Evolutionary conservation across 139 green algal genomes (phyloP).

Genomic region (Picochlorum sp.): DNA sequence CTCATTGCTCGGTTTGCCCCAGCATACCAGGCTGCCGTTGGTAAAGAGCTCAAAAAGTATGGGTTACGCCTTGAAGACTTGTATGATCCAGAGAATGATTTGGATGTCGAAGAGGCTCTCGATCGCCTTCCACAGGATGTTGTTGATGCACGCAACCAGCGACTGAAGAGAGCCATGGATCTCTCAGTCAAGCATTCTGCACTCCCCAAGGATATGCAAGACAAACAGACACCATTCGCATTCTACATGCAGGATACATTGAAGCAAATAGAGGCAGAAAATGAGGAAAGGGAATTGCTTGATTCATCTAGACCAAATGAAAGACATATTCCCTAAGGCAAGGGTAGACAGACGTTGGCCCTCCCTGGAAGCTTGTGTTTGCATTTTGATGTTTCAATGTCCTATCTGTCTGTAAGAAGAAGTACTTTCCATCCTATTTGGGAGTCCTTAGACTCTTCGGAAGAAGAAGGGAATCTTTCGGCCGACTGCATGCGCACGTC

Average conservation of each 20-base stretch:
- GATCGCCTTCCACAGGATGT: conserved; percentile 80
- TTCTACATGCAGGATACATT: conserved; percentile 59
- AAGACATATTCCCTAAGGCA: conserved; percentile 46
- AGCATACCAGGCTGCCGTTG: conserved; percentile 65
- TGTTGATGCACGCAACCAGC: conserved; percentile 77
- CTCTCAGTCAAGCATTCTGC: conserved; percentile 83
- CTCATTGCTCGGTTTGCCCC: conserved; percentile 37
- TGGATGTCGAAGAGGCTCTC: conserved; percentile 90
- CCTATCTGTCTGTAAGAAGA: not conserved
- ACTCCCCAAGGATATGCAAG: conserved; percentile 75
- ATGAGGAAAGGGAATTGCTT: conserved; percentile 35
- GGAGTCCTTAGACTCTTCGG: no score
- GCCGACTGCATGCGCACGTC: not conserved
- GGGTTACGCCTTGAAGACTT: conserved; percentile 96
- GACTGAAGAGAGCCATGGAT: conserved; percentile 90
- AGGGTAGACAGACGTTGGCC: no score
- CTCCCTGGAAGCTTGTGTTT: no score
- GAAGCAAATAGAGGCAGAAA: conserved; percentile 44
- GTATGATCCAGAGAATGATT: conserved; percentile 76
- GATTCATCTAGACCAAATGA: conserved; percentile 60
- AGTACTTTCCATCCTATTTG: no score
- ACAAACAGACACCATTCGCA: conserved; percentile 86
- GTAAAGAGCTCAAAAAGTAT: conserved; percentile 66
- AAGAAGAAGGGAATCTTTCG: not conserved
- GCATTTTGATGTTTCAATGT: not conserved